These are phyloP conservation scores for Elsinoe australis DNA, from an alignment of 2,329 filamentous ascomycete species.

Conservation along the genomic window DNA sequence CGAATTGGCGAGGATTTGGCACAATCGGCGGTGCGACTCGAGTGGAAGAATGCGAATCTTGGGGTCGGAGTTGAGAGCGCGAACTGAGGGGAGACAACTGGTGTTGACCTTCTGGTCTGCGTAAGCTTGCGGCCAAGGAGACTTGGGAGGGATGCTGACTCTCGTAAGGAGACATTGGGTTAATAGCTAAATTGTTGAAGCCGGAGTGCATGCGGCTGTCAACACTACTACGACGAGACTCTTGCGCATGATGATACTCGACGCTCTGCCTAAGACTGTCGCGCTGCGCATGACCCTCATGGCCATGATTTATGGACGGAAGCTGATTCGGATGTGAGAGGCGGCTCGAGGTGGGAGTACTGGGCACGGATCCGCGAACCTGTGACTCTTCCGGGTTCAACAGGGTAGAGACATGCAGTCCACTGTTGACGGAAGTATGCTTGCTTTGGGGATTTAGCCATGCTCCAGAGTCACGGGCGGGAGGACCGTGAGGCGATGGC, in stretches of 20 bases:
- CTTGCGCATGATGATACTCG: constrained; percentile 44
- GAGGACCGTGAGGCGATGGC: constrained; percentile 29
- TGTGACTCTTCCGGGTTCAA: constrained; percentile 45
- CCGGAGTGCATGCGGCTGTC: constrained; percentile 70
- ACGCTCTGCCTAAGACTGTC: constrained; percentile 27
- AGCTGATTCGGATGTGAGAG: constrained; percentile 33
- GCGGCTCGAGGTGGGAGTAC: constrained; percentile 37
- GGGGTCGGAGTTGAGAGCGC: constrained; percentile 26
- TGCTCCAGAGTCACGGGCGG: constrained; percentile 32
- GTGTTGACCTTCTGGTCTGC: constrained; percentile 41
- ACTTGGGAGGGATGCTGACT: constrained; percentile 70
- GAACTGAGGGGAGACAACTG: constrained; percentile 39
- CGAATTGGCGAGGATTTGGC: constrained; percentile 53
- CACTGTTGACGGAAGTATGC: constrained; percentile 38
- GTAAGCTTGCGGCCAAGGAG: constrained; percentile 64
- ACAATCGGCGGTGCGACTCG: constrained; percentile 70
- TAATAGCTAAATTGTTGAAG: constrained; percentile 62
- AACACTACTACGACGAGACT: constrained; percentile 67
- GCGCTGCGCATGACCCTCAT: constrained; percentile 27
- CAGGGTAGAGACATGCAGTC: constrained; percentile 43
- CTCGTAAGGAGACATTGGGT: constrained; percentile 61
- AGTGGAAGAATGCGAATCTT: constrained; percentile 37
- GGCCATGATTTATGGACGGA: constrained; percentile 52
- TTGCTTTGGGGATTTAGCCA: constrained; percentile 34
- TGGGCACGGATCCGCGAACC: constrained; percentile 36